phyloP scores from a whole-genome alignment of 352 stramenopile genomes.

The Nothophytophthora sp. region DNA sequence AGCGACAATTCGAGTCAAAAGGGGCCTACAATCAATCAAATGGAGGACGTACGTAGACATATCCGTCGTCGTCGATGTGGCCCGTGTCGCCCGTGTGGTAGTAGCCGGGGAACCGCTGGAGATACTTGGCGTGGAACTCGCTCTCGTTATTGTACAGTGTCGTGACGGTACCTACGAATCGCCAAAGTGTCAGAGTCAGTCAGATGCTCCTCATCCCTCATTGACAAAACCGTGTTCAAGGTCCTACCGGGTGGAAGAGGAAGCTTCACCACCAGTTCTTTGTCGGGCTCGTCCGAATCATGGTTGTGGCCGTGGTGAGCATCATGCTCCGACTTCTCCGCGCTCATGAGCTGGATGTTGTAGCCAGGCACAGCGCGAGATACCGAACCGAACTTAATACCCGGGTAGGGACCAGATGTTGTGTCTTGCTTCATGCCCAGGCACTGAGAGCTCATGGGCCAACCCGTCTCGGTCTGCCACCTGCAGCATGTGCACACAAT shows the following conservation, averaged over 20 bases:
- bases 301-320: slow-evolving; percentile 49
- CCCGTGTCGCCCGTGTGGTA: slow-evolving; percentile 90
- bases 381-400: slow-evolving; percentile 67
- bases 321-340: slow-evolving; percentile 42
- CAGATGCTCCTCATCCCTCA: too few relatives aligned
- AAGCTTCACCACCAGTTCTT: slow-evolving; percentile 81
- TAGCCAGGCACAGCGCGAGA: slow-evolving; percentile 77
- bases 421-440: slow-evolving; percentile 67
- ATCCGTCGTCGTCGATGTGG: slow-evolving; percentile 90
- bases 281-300: slow-evolving; percentile 50
- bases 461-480: slow-evolving; percentile 93
- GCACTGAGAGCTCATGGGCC: slow-evolving; percentile 71
- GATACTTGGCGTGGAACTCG: slow-evolving; percentile 82
- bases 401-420: slow-evolving; percentile 34
- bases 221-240: background rate
- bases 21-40: too few relatives aligned
- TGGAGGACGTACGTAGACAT: slow-evolving; percentile 73
- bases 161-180: slow-evolving; percentile 48
- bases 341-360: slow-evolving; percentile 74
- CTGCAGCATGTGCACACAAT: slow-evolving; percentile 16
- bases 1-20: background rate
- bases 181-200: background rate
- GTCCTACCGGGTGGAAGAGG: slow-evolving; percentile 78
- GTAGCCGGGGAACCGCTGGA: slow-evolving; percentile 84
- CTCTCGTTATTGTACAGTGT: slow-evolving; percentile 88